Conservation (phyloP, 352 stramenopile species). For the Pythium utonaiense region DNA sequence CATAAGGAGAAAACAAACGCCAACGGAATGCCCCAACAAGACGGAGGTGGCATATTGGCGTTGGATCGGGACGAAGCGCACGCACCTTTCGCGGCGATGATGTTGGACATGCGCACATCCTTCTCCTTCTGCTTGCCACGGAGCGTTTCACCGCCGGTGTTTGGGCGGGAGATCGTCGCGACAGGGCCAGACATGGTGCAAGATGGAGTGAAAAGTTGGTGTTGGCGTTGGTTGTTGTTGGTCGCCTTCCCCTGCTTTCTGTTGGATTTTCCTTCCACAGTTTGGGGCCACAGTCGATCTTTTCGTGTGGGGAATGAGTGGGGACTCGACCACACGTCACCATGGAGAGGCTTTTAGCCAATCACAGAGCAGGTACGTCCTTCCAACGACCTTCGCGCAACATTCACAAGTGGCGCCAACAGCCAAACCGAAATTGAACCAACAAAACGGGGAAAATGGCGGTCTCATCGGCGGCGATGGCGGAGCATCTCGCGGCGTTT, state of each 20-base stretch:
- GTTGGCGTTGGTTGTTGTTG: constrained; percentile 3
- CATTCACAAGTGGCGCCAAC: too few species aligned
- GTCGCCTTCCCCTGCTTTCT: constrained; percentile 4
- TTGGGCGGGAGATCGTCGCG: constrained; percentile 56
- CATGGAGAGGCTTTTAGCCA: constrained; percentile 16
- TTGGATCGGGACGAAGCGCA: constrained; percentile 24
- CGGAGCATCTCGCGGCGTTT: constrained; percentile 21
- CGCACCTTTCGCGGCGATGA: constrained; percentile 96
- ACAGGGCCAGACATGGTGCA: constrained; percentile 30
- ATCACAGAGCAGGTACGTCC: constrained; percentile 11
- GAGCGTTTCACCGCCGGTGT: constrained; percentile 59
- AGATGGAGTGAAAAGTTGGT: background rate
- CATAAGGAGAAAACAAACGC: background rate
- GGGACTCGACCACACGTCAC: constrained; percentile 27
- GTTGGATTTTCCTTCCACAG: constrained; percentile 24
- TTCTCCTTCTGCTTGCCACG: constrained; percentile 94
- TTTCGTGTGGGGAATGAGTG: constrained; percentile 13
- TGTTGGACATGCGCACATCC: constrained; percentile 98
- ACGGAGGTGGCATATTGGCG: background rate
- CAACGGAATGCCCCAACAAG: background rate
- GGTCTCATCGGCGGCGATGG: constrained; percentile 3
- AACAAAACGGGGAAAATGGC: background rate
- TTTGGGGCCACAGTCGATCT: constrained; percentile 26
- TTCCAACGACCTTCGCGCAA: constrained; percentile 30
- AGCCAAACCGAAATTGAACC: background rate